Base-by-base conservation (phyloP, 768 basidiomycete genomes). In the Floccularia luteovirens region DNA sequence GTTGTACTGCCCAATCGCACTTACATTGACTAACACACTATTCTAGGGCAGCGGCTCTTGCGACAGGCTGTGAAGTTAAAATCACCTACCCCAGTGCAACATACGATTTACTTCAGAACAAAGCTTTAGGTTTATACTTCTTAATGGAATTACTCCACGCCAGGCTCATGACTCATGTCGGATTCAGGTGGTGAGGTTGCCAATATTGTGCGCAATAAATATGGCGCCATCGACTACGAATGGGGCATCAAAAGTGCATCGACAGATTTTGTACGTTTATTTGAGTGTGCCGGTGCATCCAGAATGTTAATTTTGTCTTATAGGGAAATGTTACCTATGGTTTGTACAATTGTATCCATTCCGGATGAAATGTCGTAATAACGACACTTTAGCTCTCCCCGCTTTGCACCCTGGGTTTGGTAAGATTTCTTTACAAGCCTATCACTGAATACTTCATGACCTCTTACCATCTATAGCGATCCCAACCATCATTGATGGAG, bases 241-340 rank as follows among this genome's bases (percentile, higher is more conserved):
- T 79, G 75, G 69, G 79, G 85, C 31, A 82, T 82, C 48, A 60
- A 64, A 4, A 70, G 69, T 32, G 87, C 84, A 10, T 90, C 85
- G 3, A 90, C 88, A 2, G 88, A 90, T 54, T 90, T 90, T 47
- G 88, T 88, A 49, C 64, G 82, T 62, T 4, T 17, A 5, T 34
- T 24, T 27, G 21, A 25, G 27, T 36, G 17, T 6, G 22, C 8
- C 8, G 8, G 27, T 8, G 27, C 8, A 28, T 28, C 10, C 10
- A 14, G 27, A 28, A 8, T 28, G 27, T 28, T 28, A 25, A 38
- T 31, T 35, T 32, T 6, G 36, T 42, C 19, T 28, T 22, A 37
- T 27, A 85, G 83, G 83, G 83, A 19, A 86, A 88, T 52, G 65
- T 90, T 19, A 80, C 78, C 3, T 85, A 90, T 47, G 75, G 86